These are phyloP conservation scores for Cynanchum wilfordii DNA, from an alignment of 257 asterid species.

Conservation along the genomic window DNA sequence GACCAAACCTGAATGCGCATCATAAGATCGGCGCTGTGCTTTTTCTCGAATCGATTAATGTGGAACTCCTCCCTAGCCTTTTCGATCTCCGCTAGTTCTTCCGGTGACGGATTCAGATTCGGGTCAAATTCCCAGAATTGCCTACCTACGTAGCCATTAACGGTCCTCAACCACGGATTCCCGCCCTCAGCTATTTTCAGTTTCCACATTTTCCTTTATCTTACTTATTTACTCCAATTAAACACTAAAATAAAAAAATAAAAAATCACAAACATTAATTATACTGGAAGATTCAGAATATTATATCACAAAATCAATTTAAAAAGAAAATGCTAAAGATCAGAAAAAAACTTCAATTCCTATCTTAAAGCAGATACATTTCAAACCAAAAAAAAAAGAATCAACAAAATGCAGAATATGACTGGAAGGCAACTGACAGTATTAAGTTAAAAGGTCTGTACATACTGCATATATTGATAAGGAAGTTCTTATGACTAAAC, in stretches of 20 bases:
- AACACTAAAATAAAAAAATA: background rate
- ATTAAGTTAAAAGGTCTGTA: background rate
- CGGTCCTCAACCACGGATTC: constrained; percentile 78
- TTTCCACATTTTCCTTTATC: constrained; percentile 67
- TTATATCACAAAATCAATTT: background rate
- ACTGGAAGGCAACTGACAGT: background rate
- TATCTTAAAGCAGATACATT: background rate
- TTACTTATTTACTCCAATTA: constrained; percentile 3
- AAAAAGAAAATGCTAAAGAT: background rate
- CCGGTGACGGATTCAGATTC: constrained; percentile 46
- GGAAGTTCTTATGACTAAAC: background rate
- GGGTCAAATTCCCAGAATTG: constrained; percentile 85
- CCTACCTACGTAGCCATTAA: constrained; percentile 71
- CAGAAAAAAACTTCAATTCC: background rate
- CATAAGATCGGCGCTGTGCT: constrained; percentile 80
- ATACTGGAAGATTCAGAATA: background rate
- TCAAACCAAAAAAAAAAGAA: background rate
- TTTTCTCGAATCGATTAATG: constrained; percentile 59
- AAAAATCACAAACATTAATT: background rate
- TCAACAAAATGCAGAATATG: constrained; percentile 1
- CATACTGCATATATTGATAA: background rate
- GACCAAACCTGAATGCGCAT: constrained; percentile 76
- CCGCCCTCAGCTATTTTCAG: constrained; percentile 77
- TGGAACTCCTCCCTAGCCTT: constrained; percentile 52
- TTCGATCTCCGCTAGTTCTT: constrained; percentile 72